A percentile compares a stretch with the other conserved stretches of the same genome.
Conservation (phyloP, 257 asterid genomes). For the Solanum okadae region DNA sequence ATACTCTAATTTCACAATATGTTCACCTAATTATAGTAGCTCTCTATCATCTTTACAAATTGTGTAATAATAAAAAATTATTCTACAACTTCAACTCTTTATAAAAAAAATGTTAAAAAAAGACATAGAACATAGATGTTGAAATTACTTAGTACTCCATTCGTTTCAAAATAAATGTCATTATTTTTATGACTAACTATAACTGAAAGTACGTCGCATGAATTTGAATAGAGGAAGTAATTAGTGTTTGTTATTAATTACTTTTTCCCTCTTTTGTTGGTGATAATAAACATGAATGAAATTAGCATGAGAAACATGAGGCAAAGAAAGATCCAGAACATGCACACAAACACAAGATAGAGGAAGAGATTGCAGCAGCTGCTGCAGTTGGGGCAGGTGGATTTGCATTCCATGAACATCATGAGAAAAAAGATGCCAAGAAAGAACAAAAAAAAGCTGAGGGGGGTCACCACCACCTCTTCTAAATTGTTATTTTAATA, state of each 20-base stretch:
- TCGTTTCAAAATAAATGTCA: background rate
- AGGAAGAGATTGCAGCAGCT: conserved; percentile 51
- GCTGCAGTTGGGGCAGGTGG: conserved; percentile 62
- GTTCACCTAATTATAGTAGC: background rate
- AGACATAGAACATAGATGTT: background rate
- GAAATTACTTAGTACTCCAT: background rate
- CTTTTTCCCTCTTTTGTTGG: background rate
- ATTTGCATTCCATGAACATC: conserved; percentile 60
- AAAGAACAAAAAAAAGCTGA: conserved; percentile 1
- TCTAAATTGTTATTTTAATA: background rate
- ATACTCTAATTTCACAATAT: background rate
- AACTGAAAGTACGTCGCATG: background rate
- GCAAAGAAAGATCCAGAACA: conserved; percentile 64
- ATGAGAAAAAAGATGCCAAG: conserved; percentile 45
- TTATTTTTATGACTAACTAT: background rate
- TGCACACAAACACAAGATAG: conserved; percentile 45
- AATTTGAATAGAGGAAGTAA: background rate
- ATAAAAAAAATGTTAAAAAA: background rate
- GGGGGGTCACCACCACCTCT: conserved; percentile 2
- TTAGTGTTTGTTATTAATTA: background rate
- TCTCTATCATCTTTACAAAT: background rate
- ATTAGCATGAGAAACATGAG: conserved; percentile 73
- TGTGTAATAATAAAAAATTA: background rate
- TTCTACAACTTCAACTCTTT: background rate
- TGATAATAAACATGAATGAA: background rate